Conservation (phyloP, 139 green algal genomes). For the Closterium sp. region DNA sequence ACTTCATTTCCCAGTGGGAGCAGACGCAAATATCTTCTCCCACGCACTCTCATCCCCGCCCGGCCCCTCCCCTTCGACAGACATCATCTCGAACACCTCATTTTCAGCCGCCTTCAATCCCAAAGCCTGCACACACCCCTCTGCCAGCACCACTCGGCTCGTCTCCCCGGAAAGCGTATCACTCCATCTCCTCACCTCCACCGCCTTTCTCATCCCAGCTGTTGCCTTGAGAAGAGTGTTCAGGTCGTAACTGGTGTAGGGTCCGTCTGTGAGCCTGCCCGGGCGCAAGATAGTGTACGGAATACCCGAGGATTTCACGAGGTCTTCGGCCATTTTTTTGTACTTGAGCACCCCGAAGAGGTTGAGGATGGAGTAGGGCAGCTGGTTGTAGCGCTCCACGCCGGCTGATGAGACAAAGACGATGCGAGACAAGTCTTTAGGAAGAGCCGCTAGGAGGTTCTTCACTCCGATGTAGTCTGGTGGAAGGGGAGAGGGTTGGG, state of each 20-base stretch:
- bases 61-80: constrained; percentile 8
- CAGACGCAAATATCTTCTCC: constrained; percentile 14
- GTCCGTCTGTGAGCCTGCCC: constrained; percentile 88
- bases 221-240: constrained; percentile 88
- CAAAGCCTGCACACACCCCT: constrained; percentile 52
- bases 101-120: background rate
- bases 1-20: background rate
- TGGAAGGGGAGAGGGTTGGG: too few species aligned
- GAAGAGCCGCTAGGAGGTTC: constrained; percentile 36
- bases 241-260: constrained; percentile 96
- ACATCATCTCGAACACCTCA: constrained; percentile 22
- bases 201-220: constrained; percentile 13
- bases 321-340: constrained; percentile 78
- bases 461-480: too few species aligned
- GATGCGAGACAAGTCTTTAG: constrained; percentile 69
- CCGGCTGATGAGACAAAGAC: constrained; percentile 81
- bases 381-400: constrained; percentile 66
- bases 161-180: constrained; percentile 51
- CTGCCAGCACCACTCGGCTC: constrained; percentile 50
- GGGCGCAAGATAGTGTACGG: constrained; percentile 88
- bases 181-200: constrained; percentile 3
- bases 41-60: constrained; percentile 1
- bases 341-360: constrained; percentile 90
- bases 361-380: constrained; percentile 77
- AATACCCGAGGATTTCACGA: constrained; percentile 64